A percentile compares a stretch with the other conserved stretches of the same genome.
These are phyloP conservation scores for Aspergillus terreus DNA, from an alignment of 2,329 filamentous ascomycete genomes.

Conservation along the genomic window DNA sequence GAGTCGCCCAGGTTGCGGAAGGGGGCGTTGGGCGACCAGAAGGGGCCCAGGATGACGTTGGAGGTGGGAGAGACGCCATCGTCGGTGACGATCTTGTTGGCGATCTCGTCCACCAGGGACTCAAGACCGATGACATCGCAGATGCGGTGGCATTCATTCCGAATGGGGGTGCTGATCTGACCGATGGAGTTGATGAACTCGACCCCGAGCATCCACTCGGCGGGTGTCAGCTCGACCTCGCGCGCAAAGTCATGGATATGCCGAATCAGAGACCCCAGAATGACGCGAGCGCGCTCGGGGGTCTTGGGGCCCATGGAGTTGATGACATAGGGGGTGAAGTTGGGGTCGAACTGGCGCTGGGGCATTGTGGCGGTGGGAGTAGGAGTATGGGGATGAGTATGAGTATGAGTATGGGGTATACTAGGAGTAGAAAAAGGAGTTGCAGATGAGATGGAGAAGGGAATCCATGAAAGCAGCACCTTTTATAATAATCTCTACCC, in stretches of 20 bases:
- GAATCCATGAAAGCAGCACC: background rate
- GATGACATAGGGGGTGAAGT: constrained; percentile 71
- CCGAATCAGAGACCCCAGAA: constrained; percentile 62
- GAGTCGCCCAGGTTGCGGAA: constrained; percentile 64
- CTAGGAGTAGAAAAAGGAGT: background rate
- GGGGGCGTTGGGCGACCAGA: constrained; percentile 72
- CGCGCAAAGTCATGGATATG: constrained; percentile 77
- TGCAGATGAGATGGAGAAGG: background rate
- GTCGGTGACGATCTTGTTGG: constrained; percentile 62
- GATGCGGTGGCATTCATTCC: constrained; percentile 71
- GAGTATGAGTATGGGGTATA: background rate
- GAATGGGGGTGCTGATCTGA: constrained; percentile 62
- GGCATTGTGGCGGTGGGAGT: constrained; percentile 13
- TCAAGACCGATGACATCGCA: constrained; percentile 73
- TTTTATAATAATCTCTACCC: too few species aligned
- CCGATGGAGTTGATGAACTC: constrained; percentile 72
- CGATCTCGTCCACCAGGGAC: constrained; percentile 74
- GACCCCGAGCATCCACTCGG: constrained; percentile 74
- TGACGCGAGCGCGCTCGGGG: constrained; percentile 58
- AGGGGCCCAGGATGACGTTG: constrained; percentile 71
- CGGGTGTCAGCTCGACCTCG: constrained; percentile 70
- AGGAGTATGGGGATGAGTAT: background rate
- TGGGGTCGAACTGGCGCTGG: constrained; percentile 55
- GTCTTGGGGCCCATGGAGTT: constrained; percentile 69
- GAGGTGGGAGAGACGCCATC: constrained; percentile 64